Conservation (phyloP, 2,329 filamentous ascomycete species). For the Fusarium haematococcum region DNA sequence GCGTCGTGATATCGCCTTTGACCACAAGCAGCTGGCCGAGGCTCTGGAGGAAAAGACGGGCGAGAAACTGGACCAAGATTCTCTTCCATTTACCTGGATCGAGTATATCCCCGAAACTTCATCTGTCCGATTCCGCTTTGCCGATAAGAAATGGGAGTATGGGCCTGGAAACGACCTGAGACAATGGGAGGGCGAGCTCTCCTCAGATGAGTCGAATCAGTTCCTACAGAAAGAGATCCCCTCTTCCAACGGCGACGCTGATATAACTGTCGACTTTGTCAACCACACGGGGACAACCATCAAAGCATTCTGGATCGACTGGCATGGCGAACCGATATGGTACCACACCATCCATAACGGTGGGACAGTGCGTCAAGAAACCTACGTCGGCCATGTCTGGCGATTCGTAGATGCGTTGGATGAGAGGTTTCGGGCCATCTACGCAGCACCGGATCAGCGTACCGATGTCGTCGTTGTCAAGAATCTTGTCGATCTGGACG, state of each 20-base stretch:
- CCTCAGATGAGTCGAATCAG: constrained; percentile 8
- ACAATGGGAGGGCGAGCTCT: constrained; percentile 32
- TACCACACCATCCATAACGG: constrained; percentile 32
- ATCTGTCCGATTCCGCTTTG: constrained; percentile 34
- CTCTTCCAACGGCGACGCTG: constrained; percentile 24
- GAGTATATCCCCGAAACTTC: constrained; percentile 21
- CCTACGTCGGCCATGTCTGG: constrained; percentile 40
- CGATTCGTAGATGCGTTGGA: constrained; percentile 27
- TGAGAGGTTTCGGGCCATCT: constrained; percentile 20
- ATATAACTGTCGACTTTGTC: constrained; percentile 37
- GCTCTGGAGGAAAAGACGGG: constrained; percentile 22
- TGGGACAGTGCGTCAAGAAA: constrained; percentile 23
- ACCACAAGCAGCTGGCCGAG: constrained; percentile 37
- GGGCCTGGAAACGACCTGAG: constrained; percentile 20
- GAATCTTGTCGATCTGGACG: constrained; percentile 1
- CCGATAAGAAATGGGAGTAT: constrained; percentile 35
- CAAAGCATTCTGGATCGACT: constrained; percentile 42
- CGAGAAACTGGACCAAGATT: constrained; percentile 5
- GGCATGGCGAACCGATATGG: constrained; percentile 23
- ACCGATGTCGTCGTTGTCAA: constrained; percentile 30
- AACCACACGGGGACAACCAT: constrained; percentile 38
- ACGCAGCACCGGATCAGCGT: constrained; percentile 18
- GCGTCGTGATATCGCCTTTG: constrained; percentile 30
- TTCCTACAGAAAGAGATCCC: constrained; percentile 32
- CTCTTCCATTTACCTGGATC: constrained; percentile 42